Evolutionary conservation across 306 rosid genomes (phyloP).

Genomic region (Hippophae rhamnoides): DNA sequence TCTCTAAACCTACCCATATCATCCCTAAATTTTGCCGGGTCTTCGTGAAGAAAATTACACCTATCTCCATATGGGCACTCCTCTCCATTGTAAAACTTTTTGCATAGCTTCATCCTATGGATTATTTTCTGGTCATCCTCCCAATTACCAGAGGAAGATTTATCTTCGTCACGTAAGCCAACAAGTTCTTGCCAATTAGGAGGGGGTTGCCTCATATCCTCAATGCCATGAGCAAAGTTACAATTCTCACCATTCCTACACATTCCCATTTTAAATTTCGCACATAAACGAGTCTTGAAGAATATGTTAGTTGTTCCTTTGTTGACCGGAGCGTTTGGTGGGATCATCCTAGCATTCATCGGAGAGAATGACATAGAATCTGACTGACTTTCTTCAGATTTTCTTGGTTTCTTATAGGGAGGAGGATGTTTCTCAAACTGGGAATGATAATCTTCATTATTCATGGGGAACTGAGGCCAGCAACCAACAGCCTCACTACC

Average conservation of each 20-base stretch:
- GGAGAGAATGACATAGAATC: conserved; percentile 22
- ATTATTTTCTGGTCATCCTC: conserved; percentile 82
- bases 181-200: conserved; percentile 96
- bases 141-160: conserved; percentile 37
- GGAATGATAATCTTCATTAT: conserved; percentile 36
- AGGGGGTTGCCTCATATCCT: conserved; percentile 79
- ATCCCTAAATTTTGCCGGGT: conserved; percentile 69
- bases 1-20: conserved; percentile 60
- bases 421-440: conserved; percentile 29
- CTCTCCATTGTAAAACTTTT: conserved; percentile 82
- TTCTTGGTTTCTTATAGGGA: conserved; percentile 51
- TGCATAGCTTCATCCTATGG: conserved; percentile 88
- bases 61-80: conserved; percentile 89
- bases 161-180: conserved; percentile 41
- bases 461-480: conserved; percentile 47
- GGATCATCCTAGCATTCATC: conserved; percentile 25
- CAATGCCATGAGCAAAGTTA: conserved; percentile 88
- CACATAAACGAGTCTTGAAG: conserved; percentile 85
- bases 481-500: conserved; percentile 46
- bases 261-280: conserved; percentile 49
- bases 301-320: conserved; percentile 57
- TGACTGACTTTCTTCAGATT: conserved; percentile 35
- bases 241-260: conserved; percentile 83
- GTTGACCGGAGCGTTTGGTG: conserved; percentile 31
- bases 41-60: conserved; percentile 89